These are phyloP conservation scores for Pythium vanterpoolii DNA, from an alignment of 352 stramenopile genomes.

Conservation along the genomic window DNA sequence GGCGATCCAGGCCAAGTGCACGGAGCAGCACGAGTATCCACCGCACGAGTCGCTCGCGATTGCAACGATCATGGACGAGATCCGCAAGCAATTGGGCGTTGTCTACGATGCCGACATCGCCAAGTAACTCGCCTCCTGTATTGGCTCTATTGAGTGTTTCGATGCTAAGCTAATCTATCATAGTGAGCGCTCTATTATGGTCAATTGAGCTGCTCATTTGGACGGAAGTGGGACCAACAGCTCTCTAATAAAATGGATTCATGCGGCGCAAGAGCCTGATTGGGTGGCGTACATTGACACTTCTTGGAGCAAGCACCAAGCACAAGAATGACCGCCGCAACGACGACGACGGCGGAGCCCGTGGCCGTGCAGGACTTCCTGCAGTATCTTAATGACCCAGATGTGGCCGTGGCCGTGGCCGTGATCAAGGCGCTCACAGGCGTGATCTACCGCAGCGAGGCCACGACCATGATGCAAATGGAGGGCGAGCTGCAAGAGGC, in stretches of 20 bases:
- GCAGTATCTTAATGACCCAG: conserved; percentile 63
- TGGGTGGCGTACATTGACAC: conserved; percentile 8
- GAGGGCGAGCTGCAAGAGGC: conserved; percentile 90
- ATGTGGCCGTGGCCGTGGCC: conserved; percentile 89
- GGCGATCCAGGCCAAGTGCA: conserved; percentile 48
- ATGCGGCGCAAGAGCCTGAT: neutral
- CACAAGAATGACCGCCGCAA: neutral
- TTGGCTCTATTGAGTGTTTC: too few species aligned
- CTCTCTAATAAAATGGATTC: conserved; percentile 26
- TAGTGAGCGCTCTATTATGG: conserved; percentile 10
- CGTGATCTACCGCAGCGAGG: conserved; percentile 87
- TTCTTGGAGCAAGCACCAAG: neutral
- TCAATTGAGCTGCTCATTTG: neutral
- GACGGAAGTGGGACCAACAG: neutral
- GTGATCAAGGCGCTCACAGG: conserved; percentile 93
- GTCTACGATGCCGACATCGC: conserved; percentile 39
- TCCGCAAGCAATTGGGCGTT: conserved; percentile 57
- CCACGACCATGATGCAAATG: conserved; percentile 96
- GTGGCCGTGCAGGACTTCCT: conserved; percentile 73
- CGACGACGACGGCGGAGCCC: neutral
- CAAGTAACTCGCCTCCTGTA: neutral
- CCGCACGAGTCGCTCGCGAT: conserved; percentile 62
- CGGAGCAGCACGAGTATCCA: conserved; percentile 53
- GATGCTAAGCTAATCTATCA: conserved; percentile 5
- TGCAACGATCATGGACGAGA: conserved; percentile 66